These are phyloP conservation scores for Apocynum venetum DNA, from an alignment of 257 asterid genomes.

Conservation along the genomic window DNA sequence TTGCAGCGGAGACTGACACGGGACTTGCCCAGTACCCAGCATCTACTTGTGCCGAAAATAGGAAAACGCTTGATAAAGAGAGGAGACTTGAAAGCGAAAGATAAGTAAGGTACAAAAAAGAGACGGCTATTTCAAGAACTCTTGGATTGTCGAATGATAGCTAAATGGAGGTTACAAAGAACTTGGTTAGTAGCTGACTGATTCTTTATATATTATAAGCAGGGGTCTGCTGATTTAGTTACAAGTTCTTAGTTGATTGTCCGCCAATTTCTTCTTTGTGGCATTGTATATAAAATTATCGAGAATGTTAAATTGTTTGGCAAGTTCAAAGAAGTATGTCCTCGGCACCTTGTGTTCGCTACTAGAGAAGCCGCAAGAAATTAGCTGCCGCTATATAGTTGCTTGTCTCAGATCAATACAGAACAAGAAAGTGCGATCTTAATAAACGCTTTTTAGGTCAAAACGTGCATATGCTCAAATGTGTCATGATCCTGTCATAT, in stretches of 20 bases:
- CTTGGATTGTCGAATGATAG: background rate
- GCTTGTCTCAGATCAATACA: background rate
- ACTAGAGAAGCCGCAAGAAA: no score
- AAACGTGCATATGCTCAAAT: background rate
- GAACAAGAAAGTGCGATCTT: background rate
- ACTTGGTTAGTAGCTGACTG: background rate
- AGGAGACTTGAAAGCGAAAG: background rate
- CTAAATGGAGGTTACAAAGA: background rate
- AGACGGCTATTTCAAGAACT: constrained; percentile 15
- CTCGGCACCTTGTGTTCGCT: no score
- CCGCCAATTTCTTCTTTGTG: background rate
- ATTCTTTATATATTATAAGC: background rate
- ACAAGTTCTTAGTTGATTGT: background rate
- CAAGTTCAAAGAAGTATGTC: background rate
- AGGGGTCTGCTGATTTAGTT: background rate
- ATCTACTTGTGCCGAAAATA: background rate
- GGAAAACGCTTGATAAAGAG: background rate
- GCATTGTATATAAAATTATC: background rate
- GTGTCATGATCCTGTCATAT: background rate
- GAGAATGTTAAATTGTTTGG: no score
- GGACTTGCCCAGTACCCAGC: background rate
- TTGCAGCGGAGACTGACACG: background rate
- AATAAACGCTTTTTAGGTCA: background rate
- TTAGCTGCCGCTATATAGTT: background rate
- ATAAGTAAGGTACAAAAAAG: background rate